A percentile compares a stretch with the other conserved stretches of the same genome.
Evolutionary conservation across 495 filamentous ascomycete species (phyloP).

Genomic region (Hyaloscypha finlandica): DNA sequence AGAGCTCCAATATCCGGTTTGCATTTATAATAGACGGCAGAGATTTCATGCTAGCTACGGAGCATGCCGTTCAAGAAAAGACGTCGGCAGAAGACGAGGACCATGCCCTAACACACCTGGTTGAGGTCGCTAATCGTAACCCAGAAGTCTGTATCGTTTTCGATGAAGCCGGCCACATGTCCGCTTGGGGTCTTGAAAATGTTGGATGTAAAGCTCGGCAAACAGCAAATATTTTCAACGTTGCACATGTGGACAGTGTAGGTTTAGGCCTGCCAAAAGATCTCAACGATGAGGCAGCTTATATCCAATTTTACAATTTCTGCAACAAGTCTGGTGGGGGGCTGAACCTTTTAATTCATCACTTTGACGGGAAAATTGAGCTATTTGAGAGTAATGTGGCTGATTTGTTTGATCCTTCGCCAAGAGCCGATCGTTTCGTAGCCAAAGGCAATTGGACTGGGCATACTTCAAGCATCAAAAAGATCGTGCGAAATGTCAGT

Average conservation of each 20-base stretch:
- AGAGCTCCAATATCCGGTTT: slow-evolving; percentile 55
- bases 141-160: slow-evolving; percentile 88
- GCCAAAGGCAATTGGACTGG: slow-evolving; percentile 74
- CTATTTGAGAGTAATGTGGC: slow-evolving; percentile 81
- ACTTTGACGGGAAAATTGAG: slow-evolving; percentile 82
- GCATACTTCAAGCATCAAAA: slow-evolving; percentile 77
- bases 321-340: slow-evolving; percentile 60
- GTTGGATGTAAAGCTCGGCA: slow-evolving; percentile 73
- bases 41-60: slow-evolving; percentile 74
- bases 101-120: slow-evolving; percentile 77
- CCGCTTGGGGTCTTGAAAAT: slow-evolving; percentile 92
- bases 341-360: slow-evolving; percentile 78
- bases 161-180: slow-evolving; percentile 84
- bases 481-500: slow-evolving; percentile 79
- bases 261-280: slow-evolving; percentile 64
- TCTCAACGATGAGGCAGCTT: slow-evolving; percentile 43
- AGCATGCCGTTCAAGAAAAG: slow-evolving; percentile 66
- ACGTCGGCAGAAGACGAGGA: slow-evolving; percentile 59
- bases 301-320: slow-evolving; percentile 76
- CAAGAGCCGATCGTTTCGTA: slow-evolving; percentile 61
- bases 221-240: slow-evolving; percentile 77
- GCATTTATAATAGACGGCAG: slow-evolving; percentile 85
- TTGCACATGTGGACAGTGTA: slow-evolving; percentile 71
- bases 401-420: slow-evolving; percentile 76
- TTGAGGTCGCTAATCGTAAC: slow-evolving; percentile 79